These are phyloP conservation scores for Ophiostoma perfectum DNA, from an alignment of 2,329 filamentous ascomycete genomes.

Conservation along the genomic window DNA sequence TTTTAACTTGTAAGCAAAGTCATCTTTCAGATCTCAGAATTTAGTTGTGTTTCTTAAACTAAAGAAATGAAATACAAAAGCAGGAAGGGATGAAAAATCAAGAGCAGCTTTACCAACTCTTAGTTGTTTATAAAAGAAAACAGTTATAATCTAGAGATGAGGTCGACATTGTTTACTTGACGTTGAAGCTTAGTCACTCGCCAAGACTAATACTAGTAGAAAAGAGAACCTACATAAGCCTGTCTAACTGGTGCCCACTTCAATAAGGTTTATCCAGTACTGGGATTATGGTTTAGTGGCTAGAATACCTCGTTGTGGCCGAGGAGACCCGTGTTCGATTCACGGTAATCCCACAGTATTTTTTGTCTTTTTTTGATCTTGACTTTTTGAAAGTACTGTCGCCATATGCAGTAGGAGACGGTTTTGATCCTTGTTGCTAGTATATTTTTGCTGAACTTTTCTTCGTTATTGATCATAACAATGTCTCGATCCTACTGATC, in stretches of 20 bases:
- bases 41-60: no score
- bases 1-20: no score
- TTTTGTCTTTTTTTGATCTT: neutral
- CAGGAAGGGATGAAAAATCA: no score
- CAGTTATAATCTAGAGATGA: no score
- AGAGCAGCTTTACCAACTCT: no score
- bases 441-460: neutral
- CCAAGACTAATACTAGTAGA: neutral
- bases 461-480: no score
- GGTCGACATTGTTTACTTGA: neutral
- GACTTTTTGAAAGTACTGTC: neutral
- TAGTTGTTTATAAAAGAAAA: no score
- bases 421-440: neutral
- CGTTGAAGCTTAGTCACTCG: neutral
- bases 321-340: constrained; percentile 28
- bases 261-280: neutral
- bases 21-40: no score
- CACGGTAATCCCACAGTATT: constrained; percentile 25
- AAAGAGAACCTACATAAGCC: neutral
- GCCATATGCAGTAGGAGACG: neutral
- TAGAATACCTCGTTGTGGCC: constrained; percentile 28
- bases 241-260: neutral
- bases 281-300: constrained; percentile 27
- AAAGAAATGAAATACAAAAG: no score
- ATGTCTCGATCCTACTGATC: no score